Base-by-base conservation (phyloP, 2,329 filamentous ascomycete genomes). In the Beauveria varroae region DNA sequence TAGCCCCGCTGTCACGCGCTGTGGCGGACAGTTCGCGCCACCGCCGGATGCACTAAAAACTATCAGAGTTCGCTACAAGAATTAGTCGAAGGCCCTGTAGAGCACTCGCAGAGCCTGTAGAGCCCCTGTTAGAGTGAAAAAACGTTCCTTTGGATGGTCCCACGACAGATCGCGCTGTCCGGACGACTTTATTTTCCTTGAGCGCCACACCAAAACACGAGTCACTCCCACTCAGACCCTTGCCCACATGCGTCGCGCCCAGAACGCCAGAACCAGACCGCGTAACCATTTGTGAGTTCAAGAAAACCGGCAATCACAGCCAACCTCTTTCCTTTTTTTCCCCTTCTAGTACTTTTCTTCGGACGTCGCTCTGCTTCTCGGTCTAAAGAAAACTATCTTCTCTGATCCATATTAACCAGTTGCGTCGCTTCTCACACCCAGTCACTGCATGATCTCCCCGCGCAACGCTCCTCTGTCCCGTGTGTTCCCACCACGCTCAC, bases 241-340 rank as follows among this genome's bases (percentile, higher is more conserved):
- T 47, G 46, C 40, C 60, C 64, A 63, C 61, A 60, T 61, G 64
- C 67, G 68, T 70, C 68, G 69, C 68, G 68, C 68, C 68, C 57
- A 63, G 66, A 70, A 69, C 70, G 68, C 66, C 65, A 62, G 54
- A 58, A 55, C 54, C 46, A 49, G 41, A 51, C 61, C 61, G 57
- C 57, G 57, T 60, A 60, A 60, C 57, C 57, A 53, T 41, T 58
- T 50, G 30, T 12, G 49, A 60, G 28, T 44, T 10, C 28, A 26
- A 28, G 50, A 46, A 56, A 18, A 40, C 41, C 40, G 26, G 49
- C 47, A 26, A 41, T 51, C 57, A 34, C 41, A 53, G 57, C 28
- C 49, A 60, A 22, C 57, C 57, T 30, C 8, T 52, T 50, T 28
- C 24, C n/a, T 37, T 16, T 37, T 9, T 57, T 40, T 18, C 9